phyloP scores from a whole-genome alignment of 257 asterid species.

The Sherardia arvensis region DNA sequence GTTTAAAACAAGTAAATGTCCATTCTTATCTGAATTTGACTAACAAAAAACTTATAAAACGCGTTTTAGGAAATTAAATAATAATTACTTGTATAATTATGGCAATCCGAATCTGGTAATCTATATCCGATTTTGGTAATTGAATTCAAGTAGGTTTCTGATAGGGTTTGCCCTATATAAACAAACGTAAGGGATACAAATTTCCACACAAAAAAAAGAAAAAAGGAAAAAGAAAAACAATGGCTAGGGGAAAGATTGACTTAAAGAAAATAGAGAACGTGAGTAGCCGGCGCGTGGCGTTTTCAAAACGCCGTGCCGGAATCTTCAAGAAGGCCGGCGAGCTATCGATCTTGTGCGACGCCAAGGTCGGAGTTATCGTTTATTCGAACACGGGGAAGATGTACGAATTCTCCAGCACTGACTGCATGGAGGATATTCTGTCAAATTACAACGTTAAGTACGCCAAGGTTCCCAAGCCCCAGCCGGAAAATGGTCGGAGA shows the following conservation, averaged over 20 bases:
- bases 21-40: too few relatives aligned
- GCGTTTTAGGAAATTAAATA: neutral
- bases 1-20: too few relatives aligned
- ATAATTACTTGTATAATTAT: neutral
- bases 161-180: neutral
- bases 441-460: neutral
- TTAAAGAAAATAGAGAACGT: slow-evolving; percentile 44
- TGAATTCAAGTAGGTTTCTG: neutral
- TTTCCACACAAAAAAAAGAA: too few relatives aligned
- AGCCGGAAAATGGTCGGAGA: neutral
- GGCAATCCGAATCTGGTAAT: neutral
- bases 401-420: slow-evolving; percentile 39
- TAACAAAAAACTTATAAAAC: neutral
- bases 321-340: slow-evolving; percentile 53
- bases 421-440: neutral
- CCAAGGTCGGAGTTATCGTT: slow-evolving; percentile 43
- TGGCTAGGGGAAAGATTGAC: slow-evolving; percentile 47
- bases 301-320: slow-evolving; percentile 50
- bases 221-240: neutral
- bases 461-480: neutral
- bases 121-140: neutral
- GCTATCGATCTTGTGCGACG: slow-evolving; percentile 45
- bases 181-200: neutral
- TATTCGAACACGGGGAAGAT: slow-evolving; percentile 50
- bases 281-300: slow-evolving; percentile 48